These are phyloP conservation scores for Beauveria asiatica DNA, from an alignment of 2,329 filamentous ascomycete species.

Conservation along the genomic window DNA sequence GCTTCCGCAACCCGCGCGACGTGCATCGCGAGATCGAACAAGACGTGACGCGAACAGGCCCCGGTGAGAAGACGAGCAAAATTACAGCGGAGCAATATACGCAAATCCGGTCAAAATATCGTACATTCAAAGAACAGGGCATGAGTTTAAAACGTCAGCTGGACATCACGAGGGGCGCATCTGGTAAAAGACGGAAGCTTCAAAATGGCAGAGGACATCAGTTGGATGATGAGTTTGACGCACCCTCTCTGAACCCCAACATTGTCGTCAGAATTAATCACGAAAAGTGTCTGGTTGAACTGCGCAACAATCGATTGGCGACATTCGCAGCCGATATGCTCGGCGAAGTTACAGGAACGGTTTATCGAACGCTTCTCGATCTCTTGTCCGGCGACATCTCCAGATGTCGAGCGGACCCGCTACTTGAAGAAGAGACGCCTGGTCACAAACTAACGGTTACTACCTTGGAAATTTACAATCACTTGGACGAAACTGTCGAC, in stretches of 20 bases:
- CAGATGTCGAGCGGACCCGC: constrained; percentile 54
- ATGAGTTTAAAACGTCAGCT: constrained; percentile 44
- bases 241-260: constrained; percentile 48
- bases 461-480: constrained; percentile 48
- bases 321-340: constrained; percentile 63
- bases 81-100: constrained; percentile 54
- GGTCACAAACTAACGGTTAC: constrained; percentile 33
- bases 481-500: constrained; percentile 43
- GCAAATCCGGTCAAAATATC: constrained; percentile 45
- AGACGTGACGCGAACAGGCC: constrained; percentile 44
- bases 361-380: constrained; percentile 68
- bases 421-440: constrained; percentile 25
- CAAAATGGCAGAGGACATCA: constrained; percentile 34
- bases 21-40: constrained; percentile 53
- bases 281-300: constrained; percentile 71
- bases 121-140: constrained; percentile 44
- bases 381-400: constrained; percentile 60
- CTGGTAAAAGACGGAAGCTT: constrained; percentile 47
- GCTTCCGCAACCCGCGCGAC: constrained; percentile 54
- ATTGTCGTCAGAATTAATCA: constrained; percentile 74
- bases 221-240: constrained; percentile 30
- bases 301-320: constrained; percentile 71
- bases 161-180: constrained; percentile 30
- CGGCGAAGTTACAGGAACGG: constrained; percentile 63
- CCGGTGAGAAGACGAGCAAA: constrained; percentile 43